Conservation (phyloP, 169 alveolate genomes). For the Cardiosporidium cionae region DNA sequence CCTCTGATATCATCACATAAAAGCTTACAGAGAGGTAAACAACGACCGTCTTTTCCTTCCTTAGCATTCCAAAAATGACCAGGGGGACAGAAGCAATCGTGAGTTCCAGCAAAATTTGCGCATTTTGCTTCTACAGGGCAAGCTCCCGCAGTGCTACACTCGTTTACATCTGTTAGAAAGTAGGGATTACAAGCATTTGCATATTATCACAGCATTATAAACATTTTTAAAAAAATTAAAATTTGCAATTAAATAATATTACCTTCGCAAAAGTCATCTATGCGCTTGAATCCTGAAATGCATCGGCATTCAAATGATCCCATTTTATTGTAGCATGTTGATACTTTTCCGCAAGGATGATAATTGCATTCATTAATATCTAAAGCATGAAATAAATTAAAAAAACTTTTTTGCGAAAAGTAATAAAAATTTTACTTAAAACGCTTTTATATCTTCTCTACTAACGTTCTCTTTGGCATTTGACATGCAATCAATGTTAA, state of each 20-base stretch:
- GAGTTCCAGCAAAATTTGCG: conserved; percentile 31
- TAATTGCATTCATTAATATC: conserved; percentile 37
- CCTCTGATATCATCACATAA: background rate
- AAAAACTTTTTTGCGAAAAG: background rate
- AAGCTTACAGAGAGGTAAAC: background rate
- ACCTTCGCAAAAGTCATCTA: conserved; percentile 18
- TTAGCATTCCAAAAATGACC: conserved; percentile 24
- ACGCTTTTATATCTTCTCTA: no score
- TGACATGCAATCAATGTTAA: no score
- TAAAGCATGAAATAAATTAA: background rate
- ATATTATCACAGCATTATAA: background rate
- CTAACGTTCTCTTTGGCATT: no score
- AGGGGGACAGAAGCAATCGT: conserved; percentile 36
- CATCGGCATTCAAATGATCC: conserved; percentile 38
- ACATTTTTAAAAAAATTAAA: background rate
- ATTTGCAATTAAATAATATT: background rate
- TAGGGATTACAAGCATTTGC: background rate
- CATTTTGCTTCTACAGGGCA: conserved; percentile 35
- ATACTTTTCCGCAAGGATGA: conserved; percentile 39
- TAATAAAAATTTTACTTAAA: no score
- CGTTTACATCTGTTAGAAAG: conserved; percentile 24
- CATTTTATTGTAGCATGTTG: conserved; percentile 31
- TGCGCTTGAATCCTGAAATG: conserved; percentile 32
- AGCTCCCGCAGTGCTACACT: conserved; percentile 21
- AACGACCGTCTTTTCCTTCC: background rate